Evolutionary conservation across 2,329 filamentous ascomycete genomes (phyloP).

Genomic region (Waltergamsia citrina): DNA sequence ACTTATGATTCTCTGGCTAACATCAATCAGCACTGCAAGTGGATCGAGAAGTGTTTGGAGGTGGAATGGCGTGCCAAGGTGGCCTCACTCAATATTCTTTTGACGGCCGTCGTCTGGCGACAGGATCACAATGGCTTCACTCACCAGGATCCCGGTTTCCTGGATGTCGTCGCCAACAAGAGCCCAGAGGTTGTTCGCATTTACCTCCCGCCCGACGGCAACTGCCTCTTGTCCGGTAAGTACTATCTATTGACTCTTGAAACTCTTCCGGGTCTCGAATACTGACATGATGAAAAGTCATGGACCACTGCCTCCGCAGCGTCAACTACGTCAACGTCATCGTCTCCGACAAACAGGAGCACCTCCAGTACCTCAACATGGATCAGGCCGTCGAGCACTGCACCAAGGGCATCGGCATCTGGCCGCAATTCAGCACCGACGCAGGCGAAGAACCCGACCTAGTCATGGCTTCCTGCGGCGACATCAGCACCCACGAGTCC

Average conservation of each 20-base stretch:
- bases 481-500: constrained; percentile 65
- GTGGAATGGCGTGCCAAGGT: constrained; percentile 68
- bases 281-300: constrained; percentile 32
- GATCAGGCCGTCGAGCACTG: constrained; percentile 66
- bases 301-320: constrained; percentile 66
- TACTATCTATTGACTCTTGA: neutral
- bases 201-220: constrained; percentile 72
- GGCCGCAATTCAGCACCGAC: constrained; percentile 69
- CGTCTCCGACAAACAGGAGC: constrained; percentile 51
- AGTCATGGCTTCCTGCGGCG: constrained; percentile 68
- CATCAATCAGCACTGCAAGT: constrained; percentile 59
- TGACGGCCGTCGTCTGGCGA: constrained; percentile 71
- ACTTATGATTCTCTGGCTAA: neutral
- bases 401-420: constrained; percentile 70
- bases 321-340: constrained; percentile 75
- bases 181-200: constrained; percentile 71
- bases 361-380: constrained; percentile 5
- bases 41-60: constrained; percentile 74
- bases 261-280: no score
- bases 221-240: constrained; percentile 57
- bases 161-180: constrained; percentile 73
- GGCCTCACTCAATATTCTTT: constrained; percentile 68
- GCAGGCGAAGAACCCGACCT: constrained; percentile 59
- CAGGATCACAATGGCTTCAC: constrained; percentile 82
- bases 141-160: constrained; percentile 72